These are phyloP conservation scores for Symbiotaphrina buchneri DNA, from an alignment of 495 filamentous ascomycete species.

Conservation along the genomic window DNA sequence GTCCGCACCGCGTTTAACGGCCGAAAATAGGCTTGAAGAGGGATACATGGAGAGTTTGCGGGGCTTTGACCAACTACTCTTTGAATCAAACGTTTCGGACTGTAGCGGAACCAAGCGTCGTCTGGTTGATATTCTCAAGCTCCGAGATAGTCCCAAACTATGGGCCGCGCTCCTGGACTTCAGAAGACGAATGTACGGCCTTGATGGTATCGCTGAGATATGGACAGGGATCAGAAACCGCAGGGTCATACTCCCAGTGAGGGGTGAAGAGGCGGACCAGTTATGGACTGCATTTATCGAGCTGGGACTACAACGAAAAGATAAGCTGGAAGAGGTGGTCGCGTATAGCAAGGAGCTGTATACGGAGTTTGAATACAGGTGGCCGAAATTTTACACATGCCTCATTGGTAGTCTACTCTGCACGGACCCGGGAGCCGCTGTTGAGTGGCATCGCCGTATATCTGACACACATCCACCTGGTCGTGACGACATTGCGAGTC, in stretches of 20 bases:
- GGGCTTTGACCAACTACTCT: conserved; percentile 8
- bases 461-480: conserved; percentile 9
- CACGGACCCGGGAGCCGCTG: conserved; percentile 13
- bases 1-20: too few relatives aligned
- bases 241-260: conserved; percentile 22
- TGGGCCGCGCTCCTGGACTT: conserved; percentile 45
- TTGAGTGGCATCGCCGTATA: conserved; percentile 24
- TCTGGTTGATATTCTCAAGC: conserved; percentile 28
- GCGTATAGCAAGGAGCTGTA: conserved; percentile 31
- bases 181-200: conserved; percentile 33
- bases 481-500: conserved; percentile 6
- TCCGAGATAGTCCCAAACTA: conserved; percentile 27
- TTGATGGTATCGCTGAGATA: conserved; percentile 31
- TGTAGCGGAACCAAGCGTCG: conserved; percentile 14
- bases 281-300: conserved; percentile 34
- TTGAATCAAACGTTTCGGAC: conserved; percentile 29
- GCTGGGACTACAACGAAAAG: conserved; percentile 20
- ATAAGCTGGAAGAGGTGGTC: conserved; percentile 24
- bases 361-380: conserved; percentile 17
- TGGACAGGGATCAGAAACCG: conserved; percentile 35
- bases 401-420: conserved; percentile 24
- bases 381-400: conserved; percentile 22
- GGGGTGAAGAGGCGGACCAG: conserved; percentile 21
- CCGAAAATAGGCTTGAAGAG: too few relatives aligned
- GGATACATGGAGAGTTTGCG: neutral